A percentile compares a stretch with the other conserved stretches of the same genome.
These are phyloP conservation scores for Phylloporus sp. DNA, from an alignment of 768 basidiomycete genomes.

Conservation along the genomic window DNA sequence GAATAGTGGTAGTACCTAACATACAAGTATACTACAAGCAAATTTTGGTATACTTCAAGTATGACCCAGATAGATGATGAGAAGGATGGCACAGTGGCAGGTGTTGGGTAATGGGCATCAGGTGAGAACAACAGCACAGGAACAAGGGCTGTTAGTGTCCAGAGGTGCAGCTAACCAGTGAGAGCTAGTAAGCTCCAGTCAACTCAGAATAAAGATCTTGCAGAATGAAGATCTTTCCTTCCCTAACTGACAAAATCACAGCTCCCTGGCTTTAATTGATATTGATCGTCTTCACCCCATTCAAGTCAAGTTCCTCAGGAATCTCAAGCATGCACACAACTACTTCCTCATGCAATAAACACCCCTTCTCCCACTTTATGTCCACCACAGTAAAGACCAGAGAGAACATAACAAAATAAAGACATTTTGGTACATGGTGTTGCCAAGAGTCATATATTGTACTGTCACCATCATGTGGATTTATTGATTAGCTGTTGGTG, in stretches of 20 bases:
- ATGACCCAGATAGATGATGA: too few species aligned
- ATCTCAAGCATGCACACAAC: constrained; percentile 57
- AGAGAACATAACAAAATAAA: constrained; percentile 69
- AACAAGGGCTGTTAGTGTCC: too few species aligned
- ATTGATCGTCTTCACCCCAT: constrained; percentile 69
- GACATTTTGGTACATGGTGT: constrained; percentile 40
- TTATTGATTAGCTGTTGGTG: constrained; percentile 3
- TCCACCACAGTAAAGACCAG: constrained; percentile 33
- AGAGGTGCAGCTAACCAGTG: too few species aligned
- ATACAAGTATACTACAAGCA: too few species aligned
- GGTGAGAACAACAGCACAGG: too few species aligned
- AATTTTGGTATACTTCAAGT: too few species aligned
- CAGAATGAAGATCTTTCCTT: constrained; percentile 69
- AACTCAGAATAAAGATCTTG: too few species aligned
- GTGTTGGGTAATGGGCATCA: too few species aligned
- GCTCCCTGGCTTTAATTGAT: constrained; percentile 75
- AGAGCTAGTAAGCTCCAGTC: too few species aligned
- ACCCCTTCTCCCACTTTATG: constrained; percentile 16
- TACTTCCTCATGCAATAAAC: constrained; percentile 34
- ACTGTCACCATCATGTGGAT: constrained; percentile 13
- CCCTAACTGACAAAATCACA: constrained; percentile 63
- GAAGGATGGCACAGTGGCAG: too few species aligned
- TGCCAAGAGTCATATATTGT: constrained; percentile 23
- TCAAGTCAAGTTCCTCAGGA: constrained; percentile 61
- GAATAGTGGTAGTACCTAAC: too few species aligned